Evolutionary conservation across 805 yeast genomes (phyloP).

Genomic region (Candida chauliodis): DNA sequence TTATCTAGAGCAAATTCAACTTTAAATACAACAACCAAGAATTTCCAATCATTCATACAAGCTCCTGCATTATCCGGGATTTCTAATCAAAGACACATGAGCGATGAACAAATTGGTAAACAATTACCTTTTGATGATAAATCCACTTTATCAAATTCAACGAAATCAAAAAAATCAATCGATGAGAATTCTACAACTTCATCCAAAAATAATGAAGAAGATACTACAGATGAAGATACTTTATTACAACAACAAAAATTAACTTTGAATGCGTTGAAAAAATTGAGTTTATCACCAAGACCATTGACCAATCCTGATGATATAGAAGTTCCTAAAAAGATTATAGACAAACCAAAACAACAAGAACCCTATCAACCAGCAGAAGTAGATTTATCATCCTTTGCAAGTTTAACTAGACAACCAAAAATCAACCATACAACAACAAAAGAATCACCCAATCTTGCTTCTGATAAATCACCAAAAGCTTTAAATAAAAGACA

Average conservation of each 20-base stretch:
- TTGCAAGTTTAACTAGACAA: slow-evolving; percentile 43
- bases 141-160: slow-evolving; percentile 4
- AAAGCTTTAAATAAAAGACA: slow-evolving; percentile 4
- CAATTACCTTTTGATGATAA: slow-evolving; percentile 35
- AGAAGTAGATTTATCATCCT: slow-evolving; percentile 41
- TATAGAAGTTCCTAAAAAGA: slow-evolving; percentile 9
- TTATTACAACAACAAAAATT: slow-evolving; percentile 39
- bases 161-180: slow-evolving; percentile 4
- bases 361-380: slow-evolving; percentile 43
- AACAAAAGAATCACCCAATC: not conserved
- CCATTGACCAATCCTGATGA: slow-evolving; percentile 30
- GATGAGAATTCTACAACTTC: not conserved
- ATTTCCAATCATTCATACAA: slow-evolving; percentile 44
- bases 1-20: slow-evolving; percentile 16
- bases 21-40: slow-evolving; percentile 22
- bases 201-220: slow-evolving; percentile 22
- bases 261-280: slow-evolving; percentile 41
- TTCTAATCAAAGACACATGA: slow-evolving; percentile 23
- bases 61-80: slow-evolving; percentile 43
- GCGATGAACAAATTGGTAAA: slow-evolving; percentile 37
- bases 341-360: slow-evolving; percentile 1
- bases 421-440: slow-evolving; percentile 20
- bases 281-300: slow-evolving; percentile 39
- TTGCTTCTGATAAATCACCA: slow-evolving; percentile 1
- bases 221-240: slow-evolving; percentile 26